These are phyloP conservation scores for Daldinia sp. DNA, from an alignment of 2,329 filamentous ascomycete species.

Conservation along the genomic window DNA sequence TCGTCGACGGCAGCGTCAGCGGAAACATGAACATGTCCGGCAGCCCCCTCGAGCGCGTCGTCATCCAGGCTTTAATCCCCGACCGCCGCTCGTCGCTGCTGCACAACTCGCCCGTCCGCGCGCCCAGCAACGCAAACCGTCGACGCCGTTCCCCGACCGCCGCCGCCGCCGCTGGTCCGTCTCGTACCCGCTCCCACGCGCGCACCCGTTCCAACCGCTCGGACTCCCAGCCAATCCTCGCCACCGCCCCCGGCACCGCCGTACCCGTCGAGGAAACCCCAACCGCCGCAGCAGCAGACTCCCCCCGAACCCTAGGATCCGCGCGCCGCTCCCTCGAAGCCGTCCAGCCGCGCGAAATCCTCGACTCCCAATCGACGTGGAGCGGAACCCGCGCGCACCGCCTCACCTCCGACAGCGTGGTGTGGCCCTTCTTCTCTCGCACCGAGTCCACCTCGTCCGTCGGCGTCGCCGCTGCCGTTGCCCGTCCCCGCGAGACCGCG, in stretches of 20 bases:
- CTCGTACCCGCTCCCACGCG: constrained; percentile 4
- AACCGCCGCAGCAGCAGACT: neutral
- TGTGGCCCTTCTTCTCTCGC: constrained; percentile 18
- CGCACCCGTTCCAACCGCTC: neutral
- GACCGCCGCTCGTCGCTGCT: constrained; percentile 3
- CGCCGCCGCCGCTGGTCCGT: constrained; percentile 5
- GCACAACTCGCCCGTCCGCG: neutral
- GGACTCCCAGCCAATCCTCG: constrained; percentile 3
- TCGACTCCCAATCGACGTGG: neutral
- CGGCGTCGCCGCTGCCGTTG: too few relatives aligned
- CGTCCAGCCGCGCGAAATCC: constrained; percentile 18
- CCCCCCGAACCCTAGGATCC: neutral
- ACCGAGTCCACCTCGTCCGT: constrained; percentile 10
- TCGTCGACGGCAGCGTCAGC: neutral
- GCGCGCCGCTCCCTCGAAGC: constrained; percentile 16
- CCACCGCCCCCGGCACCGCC: neutral
- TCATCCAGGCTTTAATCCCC: constrained; percentile 18
- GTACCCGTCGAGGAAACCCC: neutral
- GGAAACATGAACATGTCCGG: neutral
- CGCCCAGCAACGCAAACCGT: constrained; percentile 9
- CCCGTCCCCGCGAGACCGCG: neutral
- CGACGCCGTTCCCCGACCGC: neutral
- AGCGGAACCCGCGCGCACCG: neutral
- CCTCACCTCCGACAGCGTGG: neutral
- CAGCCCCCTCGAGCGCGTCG: constrained; percentile 1